phyloP scores from a whole-genome alignment of 2,329 filamentous ascomycete species.

The Xylogone sp. region DNA sequence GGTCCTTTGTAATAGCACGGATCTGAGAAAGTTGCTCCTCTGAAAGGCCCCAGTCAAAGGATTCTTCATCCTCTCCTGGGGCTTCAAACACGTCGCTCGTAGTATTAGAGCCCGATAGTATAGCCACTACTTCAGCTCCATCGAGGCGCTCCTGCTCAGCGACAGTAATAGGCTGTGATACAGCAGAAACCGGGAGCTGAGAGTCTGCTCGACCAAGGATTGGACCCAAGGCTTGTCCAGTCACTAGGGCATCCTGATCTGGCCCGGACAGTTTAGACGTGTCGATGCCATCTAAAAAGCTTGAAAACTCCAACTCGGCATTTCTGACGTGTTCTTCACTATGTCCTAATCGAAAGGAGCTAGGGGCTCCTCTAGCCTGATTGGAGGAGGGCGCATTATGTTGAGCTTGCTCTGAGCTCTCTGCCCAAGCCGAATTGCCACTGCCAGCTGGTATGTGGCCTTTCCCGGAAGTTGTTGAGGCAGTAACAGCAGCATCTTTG shows the following conservation, averaged over 20 bases:
- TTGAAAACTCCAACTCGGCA: slow-evolving; percentile 25
- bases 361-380: background rate
- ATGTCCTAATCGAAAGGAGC: slow-evolving; percentile 15
- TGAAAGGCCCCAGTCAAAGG: slow-evolving; percentile 24
- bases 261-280: slow-evolving; percentile 19
- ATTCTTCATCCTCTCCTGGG: slow-evolving; percentile 19
- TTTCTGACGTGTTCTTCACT: slow-evolving; percentile 17
- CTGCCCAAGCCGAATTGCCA: slow-evolving; percentile 12
- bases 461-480: slow-evolving; percentile 22
- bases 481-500: slow-evolving; percentile 12
- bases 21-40: slow-evolving; percentile 20
- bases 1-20: slow-evolving; percentile 18
- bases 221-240: background rate
- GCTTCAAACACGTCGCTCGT: slow-evolving; percentile 18
- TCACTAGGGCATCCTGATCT: background rate
- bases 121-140: slow-evolving; percentile 36
- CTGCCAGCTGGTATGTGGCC: slow-evolving; percentile 12
- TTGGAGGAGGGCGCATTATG: slow-evolving; percentile 3
- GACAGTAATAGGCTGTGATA: slow-evolving; percentile 7
- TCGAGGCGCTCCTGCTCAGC: slow-evolving; percentile 27
- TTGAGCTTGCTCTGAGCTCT: slow-evolving; percentile 16
- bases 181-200: background rate
- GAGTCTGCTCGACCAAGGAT: background rate
- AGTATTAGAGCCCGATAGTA: slow-evolving; percentile 30
- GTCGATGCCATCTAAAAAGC: slow-evolving; percentile 24